Base-by-base conservation (phyloP, 2,329 filamentous ascomycete species). In the Gyromitra esculenta region DNA sequence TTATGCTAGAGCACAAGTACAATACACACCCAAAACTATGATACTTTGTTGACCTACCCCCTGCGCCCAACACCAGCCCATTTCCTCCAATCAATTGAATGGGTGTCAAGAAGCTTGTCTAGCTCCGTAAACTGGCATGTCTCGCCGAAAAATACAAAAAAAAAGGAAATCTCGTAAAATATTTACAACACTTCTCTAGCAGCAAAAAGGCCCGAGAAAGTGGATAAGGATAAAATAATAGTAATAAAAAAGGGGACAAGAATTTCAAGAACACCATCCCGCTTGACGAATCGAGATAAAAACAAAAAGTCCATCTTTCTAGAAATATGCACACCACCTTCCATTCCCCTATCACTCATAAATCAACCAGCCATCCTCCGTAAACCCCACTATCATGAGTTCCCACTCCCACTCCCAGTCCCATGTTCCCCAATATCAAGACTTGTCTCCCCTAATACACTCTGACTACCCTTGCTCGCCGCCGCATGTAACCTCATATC, bases 401-500 rank as follows among this genome's bases (percentile, higher is more conserved):
- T 73, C 41, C 66, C 66, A 52, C 54, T 60, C 13, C 72, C 72
- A n/a, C 39, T 64, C 2, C 50, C 60, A 5, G 21, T 45, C 7
- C 60, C 66, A 5, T 62, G 37, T 18, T 75, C 70, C 11, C 31
- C 70, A 5, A 18, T 75, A 35, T 78, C 74, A 11, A 80, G 66
- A 54, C 73, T 80, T 9, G 79, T 80, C 18, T 79, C 79, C 6
- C 79, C 79, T 1, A 79, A 59, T 9, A 80, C 67, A 11, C 76
- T 76, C 2, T 60, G 65, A 13, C 57, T 37, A n/a, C 52, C 70
- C 39, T 77, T 79, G 37, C 62, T 86, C 15, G 92, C 91, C 2
- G 94, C 93, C n/a, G 93, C 92, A 83, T 96, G 92, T 67, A 99
- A 86, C 79, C 96, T 88, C 85, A 98, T 94, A 83, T 99, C 96